Percentiles rank a stretch among this genome's conserved stretches.
phyloP scores from a whole-genome alignment of 768 basidiomycete genomes.

The Basidioascus undulatus region DNA sequence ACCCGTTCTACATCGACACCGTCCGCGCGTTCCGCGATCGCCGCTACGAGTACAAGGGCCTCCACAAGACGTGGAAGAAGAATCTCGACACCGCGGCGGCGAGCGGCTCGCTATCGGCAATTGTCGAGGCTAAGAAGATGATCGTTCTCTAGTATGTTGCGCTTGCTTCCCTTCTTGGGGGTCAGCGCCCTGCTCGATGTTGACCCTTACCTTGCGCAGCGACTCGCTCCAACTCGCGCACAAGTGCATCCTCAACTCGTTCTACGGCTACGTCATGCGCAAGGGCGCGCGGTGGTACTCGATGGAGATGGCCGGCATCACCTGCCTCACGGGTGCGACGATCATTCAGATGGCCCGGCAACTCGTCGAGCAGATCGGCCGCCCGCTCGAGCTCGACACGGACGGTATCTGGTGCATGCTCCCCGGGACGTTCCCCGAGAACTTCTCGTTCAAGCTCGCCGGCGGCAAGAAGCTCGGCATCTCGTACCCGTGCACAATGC shows the following conservation, averaged over 20 bases:
- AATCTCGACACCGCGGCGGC: slow-evolving; percentile 53
- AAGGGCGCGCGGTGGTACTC: slow-evolving; percentile 99
- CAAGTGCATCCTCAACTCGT: slow-evolving; percentile 98
- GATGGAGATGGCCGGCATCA: slow-evolving; percentile 99
- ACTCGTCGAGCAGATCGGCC: slow-evolving; percentile 88
- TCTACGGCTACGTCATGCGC: slow-evolving; percentile 99
- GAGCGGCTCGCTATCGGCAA: slow-evolving; percentile 50
- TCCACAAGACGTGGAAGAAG: slow-evolving; percentile 99
- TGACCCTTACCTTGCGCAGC: too few relatives aligned
- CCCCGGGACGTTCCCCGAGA: slow-evolving; percentile 83
- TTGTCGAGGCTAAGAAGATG: slow-evolving; percentile 97
- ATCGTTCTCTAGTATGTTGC: slow-evolving; percentile 95
- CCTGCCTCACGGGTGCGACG: slow-evolving; percentile 84
- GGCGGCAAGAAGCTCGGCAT: slow-evolving; percentile 69
- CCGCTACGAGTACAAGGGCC: slow-evolving; percentile 94
- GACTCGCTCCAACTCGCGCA: slow-evolving; percentile 96
- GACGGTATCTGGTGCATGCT: slow-evolving; percentile 99
- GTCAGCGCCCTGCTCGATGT: too few relatives aligned
- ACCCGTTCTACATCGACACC: slow-evolving; percentile 97
- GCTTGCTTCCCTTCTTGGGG: too few relatives aligned
- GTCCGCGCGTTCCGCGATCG: slow-evolving; percentile 91
- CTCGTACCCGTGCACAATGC: slow-evolving; percentile 97
- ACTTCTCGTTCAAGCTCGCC: slow-evolving; percentile 78
- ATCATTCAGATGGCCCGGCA: slow-evolving; percentile 98
- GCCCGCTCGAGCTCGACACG: slow-evolving; percentile 89